Conservation (phyloP, 352 stramenopile species). For the Globisporangium recalcitrans region DNA sequence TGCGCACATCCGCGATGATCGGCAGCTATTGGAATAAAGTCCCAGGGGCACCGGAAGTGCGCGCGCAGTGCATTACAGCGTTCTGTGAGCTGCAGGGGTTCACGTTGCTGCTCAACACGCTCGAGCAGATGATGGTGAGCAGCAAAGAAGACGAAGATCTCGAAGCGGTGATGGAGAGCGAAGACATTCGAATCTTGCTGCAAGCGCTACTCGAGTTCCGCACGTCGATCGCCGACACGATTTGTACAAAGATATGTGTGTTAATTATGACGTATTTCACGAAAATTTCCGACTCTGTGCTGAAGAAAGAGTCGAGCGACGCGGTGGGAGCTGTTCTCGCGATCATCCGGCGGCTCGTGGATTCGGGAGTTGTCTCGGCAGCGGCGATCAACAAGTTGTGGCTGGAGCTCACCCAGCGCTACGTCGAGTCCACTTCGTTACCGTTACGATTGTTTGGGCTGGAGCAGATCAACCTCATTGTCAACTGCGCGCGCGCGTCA, state of each 20-base stretch:
- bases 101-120: constrained; percentile 56
- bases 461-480: constrained; percentile 92
- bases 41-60: constrained; percentile 71
- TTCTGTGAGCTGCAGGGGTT: constrained; percentile 85
- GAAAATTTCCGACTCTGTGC: constrained; percentile 62
- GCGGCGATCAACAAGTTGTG: constrained; percentile 68
- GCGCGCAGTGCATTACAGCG: constrained; percentile 71
- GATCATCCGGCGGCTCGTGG: constrained; percentile 76
- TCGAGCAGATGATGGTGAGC: constrained; percentile 68
- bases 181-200: constrained; percentile 75
- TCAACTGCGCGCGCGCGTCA: constrained; percentile 79
- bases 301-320: constrained; percentile 87
- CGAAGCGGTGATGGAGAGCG: constrained; percentile 60
- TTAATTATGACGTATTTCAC: constrained; percentile 83
- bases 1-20: constrained; percentile 84
- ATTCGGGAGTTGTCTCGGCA: constrained; percentile 45
- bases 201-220: constrained; percentile 78
- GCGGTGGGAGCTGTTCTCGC: constrained; percentile 71
- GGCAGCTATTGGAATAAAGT: constrained; percentile 89
- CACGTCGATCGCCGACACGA: constrained; percentile 50
- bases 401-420: constrained; percentile 78
- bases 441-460: constrained; percentile 93
- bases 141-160: constrained; percentile 35
- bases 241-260: constrained; percentile 63
- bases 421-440: constrained; percentile 89